These are phyloP conservation scores for Piper betle DNA, from an alignment of 164 flowering plant species.

Conservation along the genomic window DNA sequence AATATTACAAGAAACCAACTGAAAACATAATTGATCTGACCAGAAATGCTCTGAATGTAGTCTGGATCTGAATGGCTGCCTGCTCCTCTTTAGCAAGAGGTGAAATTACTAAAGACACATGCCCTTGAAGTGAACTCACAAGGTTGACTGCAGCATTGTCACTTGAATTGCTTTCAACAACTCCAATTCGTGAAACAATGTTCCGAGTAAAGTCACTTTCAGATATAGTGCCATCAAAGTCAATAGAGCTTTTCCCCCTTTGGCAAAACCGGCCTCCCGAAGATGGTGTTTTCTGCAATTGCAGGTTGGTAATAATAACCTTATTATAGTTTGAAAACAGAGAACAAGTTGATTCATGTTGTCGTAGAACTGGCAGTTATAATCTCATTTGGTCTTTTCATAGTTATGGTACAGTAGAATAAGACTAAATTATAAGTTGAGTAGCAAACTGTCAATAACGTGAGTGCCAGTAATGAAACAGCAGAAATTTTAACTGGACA, in stretches of 20 bases:
- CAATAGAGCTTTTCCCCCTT: slow-evolving; percentile 49
- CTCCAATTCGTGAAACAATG: slow-evolving; percentile 19
- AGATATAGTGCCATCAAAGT: slow-evolving; percentile 22
- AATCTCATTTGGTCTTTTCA: no score
- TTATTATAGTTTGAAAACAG: not conserved
- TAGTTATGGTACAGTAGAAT: no score
- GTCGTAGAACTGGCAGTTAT: no score
- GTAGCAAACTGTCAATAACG: no score
- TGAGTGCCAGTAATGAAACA: no score
- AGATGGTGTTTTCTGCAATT: slow-evolving; percentile 27
- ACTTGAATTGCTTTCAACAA: slow-evolving; percentile 17
- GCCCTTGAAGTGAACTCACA: slow-evolving; percentile 30
- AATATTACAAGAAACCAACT: not conserved
- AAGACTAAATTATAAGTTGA: no score
- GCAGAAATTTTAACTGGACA: no score
- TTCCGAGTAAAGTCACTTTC: slow-evolving; percentile 27
- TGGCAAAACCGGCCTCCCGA: slow-evolving; percentile 37
- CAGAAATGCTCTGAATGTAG: slow-evolving; percentile 92
- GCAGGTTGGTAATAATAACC: not conserved
- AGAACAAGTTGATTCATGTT: not conserved
- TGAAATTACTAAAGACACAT: slow-evolving; percentile 22
- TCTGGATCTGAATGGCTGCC: slow-evolving; percentile 80
- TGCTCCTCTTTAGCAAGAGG: slow-evolving; percentile 37
- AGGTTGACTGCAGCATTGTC: slow-evolving; percentile 28
- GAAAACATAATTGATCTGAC: slow-evolving; percentile 19